phyloP scores from a whole-genome alignment of 129 eudicot genomes.

The Ambrosia artemisiifolia region DNA sequence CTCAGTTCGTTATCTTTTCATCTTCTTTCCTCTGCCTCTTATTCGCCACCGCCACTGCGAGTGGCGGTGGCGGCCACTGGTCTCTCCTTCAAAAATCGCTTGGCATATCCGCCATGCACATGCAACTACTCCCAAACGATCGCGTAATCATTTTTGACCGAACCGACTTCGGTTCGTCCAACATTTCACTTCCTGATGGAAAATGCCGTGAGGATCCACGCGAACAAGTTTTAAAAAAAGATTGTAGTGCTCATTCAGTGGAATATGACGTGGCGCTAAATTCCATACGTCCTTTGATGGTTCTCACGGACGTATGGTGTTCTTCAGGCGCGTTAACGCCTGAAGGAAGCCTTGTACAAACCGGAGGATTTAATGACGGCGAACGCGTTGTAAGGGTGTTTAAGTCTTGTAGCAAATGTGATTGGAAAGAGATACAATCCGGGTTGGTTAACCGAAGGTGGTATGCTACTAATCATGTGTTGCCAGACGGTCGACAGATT shows the following conservation, averaged over 20 bases:
- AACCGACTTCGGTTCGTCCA: slow-evolving; percentile 76
- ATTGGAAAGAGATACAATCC: slow-evolving; percentile 50
- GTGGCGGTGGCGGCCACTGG: slow-evolving; percentile 62
- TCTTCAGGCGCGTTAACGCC: slow-evolving; percentile 72
- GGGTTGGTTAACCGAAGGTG: slow-evolving; percentile 49
- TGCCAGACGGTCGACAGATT: slow-evolving; percentile 70
- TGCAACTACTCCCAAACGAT: slow-evolving; percentile 73
- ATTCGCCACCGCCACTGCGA: background rate
- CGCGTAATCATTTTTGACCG: slow-evolving; percentile 73
- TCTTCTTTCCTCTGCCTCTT: slow-evolving; percentile 14
- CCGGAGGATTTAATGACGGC: slow-evolving; percentile 88
- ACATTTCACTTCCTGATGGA: slow-evolving; percentile 53
- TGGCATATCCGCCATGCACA: slow-evolving; percentile 92
- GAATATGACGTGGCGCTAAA: slow-evolving; percentile 57
- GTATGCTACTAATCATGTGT: slow-evolving; percentile 71
- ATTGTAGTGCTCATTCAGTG: slow-evolving; percentile 78
- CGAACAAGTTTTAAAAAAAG: slow-evolving; percentile 34
- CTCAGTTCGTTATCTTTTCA: slow-evolving; percentile 17
- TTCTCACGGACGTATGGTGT: slow-evolving; percentile 76
- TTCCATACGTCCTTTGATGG: slow-evolving; percentile 59
- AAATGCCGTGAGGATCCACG: slow-evolving; percentile 48
- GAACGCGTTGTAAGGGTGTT: slow-evolving; percentile 44
- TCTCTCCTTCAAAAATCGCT: slow-evolving; percentile 38
- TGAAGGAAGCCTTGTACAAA: slow-evolving; percentile 59
- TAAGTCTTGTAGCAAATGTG: slow-evolving; percentile 50